Conservation (phyloP, 495 filamentous ascomycete genomes). For the Penicillium lividum region DNA sequence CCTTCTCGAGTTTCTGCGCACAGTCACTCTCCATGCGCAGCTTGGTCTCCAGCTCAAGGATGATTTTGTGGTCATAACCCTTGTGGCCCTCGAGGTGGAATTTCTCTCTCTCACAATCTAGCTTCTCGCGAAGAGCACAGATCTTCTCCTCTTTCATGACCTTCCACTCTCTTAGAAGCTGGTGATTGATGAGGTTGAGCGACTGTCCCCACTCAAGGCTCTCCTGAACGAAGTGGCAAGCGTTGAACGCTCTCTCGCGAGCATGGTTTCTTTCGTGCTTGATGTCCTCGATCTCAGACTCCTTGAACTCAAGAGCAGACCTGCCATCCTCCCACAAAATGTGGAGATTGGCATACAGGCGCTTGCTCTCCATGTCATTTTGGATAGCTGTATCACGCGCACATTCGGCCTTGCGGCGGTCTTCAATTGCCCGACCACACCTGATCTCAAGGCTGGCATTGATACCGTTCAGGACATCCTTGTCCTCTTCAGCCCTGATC, state of each 20-base stretch:
- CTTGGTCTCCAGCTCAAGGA: not conserved
- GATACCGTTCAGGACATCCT: too few species aligned
- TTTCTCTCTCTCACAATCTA: not conserved
- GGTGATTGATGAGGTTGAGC: conserved; percentile 5
- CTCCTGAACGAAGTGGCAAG: conserved; percentile 1
- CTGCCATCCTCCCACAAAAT: not conserved
- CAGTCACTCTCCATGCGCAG: not conserved
- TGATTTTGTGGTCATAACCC: not conserved
- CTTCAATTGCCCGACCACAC: not conserved
- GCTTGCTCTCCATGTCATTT: not conserved
- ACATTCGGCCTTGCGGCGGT: not conserved
- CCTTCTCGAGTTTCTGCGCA: not conserved
- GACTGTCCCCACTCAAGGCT: conserved; percentile 5
- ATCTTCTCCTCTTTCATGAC: conserved; percentile 1
- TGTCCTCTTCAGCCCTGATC: too few species aligned
- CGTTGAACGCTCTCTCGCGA: not conserved
- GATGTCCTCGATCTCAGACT: not conserved
- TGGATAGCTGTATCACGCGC: not conserved
- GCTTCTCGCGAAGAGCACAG: not conserved
- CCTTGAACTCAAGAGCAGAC: not conserved
- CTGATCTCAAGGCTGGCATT: too few species aligned
- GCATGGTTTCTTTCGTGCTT: not conserved
- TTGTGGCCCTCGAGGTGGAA: not conserved
- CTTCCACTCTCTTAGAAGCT: conserved; percentile 3
- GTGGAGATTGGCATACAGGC: not conserved